Base-by-base conservation (phyloP, 2,329 filamentous ascomycete genomes). In the Parascedosporium putredinis region DNA sequence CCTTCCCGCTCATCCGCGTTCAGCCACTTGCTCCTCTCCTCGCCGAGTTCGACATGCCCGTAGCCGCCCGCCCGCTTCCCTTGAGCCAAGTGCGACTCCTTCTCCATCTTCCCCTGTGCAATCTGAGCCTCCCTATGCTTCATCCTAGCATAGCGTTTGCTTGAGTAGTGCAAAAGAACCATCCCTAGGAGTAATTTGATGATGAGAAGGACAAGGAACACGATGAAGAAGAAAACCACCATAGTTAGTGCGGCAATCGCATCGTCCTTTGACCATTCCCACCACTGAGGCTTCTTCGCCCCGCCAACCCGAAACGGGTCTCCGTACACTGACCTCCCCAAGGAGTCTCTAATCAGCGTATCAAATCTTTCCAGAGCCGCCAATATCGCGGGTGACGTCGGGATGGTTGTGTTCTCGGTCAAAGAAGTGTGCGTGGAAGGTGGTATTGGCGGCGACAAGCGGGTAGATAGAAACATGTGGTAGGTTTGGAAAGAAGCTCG, bases 401-500 rank as follows among this genome's bases (percentile, higher is more conserved):
- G 75, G 2, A 74, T 70, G 0, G 79, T 72, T 0, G 79, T 78
- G 38, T 87, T 84, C 3, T 82, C 70, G 3, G 78, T 72, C 12
- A 88, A 67, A 5, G 84, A 77, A 16, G 84, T 83, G 45, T 84
- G 77, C 24, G 79, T 72, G 3, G 82, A 81, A 23, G 82, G 72
- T 23, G 78, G 71, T 0, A 88, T 73, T 0, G 88, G 86, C 7
- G 85, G 78, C 0, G 88, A 85, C 29, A 96, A 75, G 59, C 95
- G 84, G 0, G 88, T 90, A 3, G 90, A 87, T 12, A 97, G 77
- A 61, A 97, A 95, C 91, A 97, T 97, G 67, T 96, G 86, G 66
- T 97, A 98, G 5, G 91, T 96, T 64, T 98, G 93, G 40, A 97
- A 78, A 1, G 88, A 90, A 44, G 94, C 88, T 40, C 94, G 83